These are phyloP conservation scores for Ophiostoma montium DNA, from an alignment of 2,329 filamentous ascomycete species.

Conservation along the genomic window DNA sequence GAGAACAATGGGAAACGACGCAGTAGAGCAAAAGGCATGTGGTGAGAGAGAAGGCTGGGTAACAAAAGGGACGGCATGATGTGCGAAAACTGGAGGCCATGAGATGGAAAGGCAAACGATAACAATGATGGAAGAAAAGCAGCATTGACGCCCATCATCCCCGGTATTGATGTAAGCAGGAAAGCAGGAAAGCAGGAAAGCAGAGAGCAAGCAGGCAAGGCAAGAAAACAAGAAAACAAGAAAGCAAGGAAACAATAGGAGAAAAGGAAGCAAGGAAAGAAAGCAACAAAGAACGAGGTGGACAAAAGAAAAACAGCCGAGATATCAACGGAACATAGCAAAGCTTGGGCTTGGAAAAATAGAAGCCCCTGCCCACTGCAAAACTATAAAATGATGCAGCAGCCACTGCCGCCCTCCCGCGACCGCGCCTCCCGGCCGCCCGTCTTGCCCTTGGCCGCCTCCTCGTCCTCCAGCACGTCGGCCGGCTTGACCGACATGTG, in stretches of 20 bases:
- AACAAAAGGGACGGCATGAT: no score
- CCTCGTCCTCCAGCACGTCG: constrained; percentile 69
- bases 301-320: neutral
- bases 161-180: neutral
- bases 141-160: neutral
- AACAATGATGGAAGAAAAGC: neutral
- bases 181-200: neutral
- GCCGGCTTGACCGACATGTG: constrained; percentile 88
- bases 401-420: constrained; percentile 28
- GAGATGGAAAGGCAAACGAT: neutral
- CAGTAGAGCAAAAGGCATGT: neutral
- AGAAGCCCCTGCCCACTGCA: no score
- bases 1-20: neutral
- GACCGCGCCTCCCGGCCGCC: constrained; percentile 24
- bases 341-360: no score
- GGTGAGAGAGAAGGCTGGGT: neutral
- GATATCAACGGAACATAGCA: no score
- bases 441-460: constrained; percentile 53
- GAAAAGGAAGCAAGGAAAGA: neutral
- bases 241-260: neutral
- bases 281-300: neutral
- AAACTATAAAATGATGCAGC: constrained; percentile 37
- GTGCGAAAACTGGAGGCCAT: no score
- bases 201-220: neutral
- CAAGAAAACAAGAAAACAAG: neutral